phyloP scores from a whole-genome alignment of 805 yeast species.

The Spathaspora passalidarum region DNA sequence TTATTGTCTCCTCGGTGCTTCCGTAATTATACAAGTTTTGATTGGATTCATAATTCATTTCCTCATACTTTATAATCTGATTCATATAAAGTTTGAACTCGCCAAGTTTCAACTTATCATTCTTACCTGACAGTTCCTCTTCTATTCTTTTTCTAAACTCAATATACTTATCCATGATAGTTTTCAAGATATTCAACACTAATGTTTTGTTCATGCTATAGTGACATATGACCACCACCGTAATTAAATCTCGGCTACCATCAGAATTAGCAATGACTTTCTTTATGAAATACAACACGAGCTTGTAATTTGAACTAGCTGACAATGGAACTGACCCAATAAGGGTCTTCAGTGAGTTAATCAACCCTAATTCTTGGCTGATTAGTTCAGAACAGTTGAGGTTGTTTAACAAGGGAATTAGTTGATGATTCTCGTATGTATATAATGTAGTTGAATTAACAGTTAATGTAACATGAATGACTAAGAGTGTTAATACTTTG shows the following conservation, averaged over 20 bases:
- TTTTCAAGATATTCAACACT: constrained; percentile 46
- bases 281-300: constrained; percentile 49
- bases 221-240: constrained; percentile 49
- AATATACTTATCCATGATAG: constrained; percentile 48
- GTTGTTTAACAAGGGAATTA: constrained; percentile 39
- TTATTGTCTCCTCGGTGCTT: constrained; percentile 24
- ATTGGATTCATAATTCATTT: constrained; percentile 40
- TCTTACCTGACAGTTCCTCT: not conserved
- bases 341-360: constrained; percentile 46
- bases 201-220: constrained; percentile 43
- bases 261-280: constrained; percentile 36
- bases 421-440: constrained; percentile 49
- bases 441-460: constrained; percentile 58
- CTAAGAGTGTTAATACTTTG: constrained; percentile 16
- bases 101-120: constrained; percentile 27
- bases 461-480: constrained; percentile 48
- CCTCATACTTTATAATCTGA: constrained; percentile 55
- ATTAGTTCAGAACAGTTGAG: constrained; percentile 53
- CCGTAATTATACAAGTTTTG: constrained; percentile 33
- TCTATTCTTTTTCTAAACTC: constrained; percentile 34
- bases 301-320: constrained; percentile 22
- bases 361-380: constrained; percentile 51
- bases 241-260: constrained; percentile 48
- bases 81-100: constrained; percentile 57
- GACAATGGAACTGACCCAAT: constrained; percentile 35